Conservation (phyloP, 2,329 filamentous ascomycete genomes). For the Immersiporthe knoxdaviesiana region DNA sequence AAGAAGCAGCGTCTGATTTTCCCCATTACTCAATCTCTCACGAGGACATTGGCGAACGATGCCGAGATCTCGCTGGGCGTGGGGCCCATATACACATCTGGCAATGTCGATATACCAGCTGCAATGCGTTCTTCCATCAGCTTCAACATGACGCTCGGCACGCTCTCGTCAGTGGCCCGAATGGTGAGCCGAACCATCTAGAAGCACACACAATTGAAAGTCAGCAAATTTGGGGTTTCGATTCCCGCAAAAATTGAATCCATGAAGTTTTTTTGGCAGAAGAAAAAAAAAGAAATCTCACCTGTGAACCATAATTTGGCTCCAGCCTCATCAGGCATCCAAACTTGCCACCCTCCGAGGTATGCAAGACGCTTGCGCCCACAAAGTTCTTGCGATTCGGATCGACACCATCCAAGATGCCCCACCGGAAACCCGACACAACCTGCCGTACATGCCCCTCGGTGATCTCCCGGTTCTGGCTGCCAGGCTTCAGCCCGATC, state of each 20-base stretch:
- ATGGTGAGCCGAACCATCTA: conserved; percentile 97
- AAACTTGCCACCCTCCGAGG: conserved; percentile 82
- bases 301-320: conserved; percentile 90
- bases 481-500: conserved; percentile 66
- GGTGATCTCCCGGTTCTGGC: conserved; percentile 65
- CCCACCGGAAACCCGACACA: conserved; percentile 88
- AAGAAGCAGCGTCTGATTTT: not conserved
- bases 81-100: conserved; percentile 46
- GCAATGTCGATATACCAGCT: conserved; percentile 49
- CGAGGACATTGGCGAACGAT: conserved; percentile 61
- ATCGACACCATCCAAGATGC: conserved; percentile 81
- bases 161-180: conserved; percentile 87
- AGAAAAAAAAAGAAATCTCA: too few relatives aligned
- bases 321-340: conserved; percentile 92
- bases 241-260: not conserved
- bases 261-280: too few relatives aligned
- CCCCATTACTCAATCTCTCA: conserved; percentile 37
- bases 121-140: conserved; percentile 85
- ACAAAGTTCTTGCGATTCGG: conserved; percentile 94
- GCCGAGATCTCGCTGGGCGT: conserved; percentile 57
- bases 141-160: conserved; percentile 79
- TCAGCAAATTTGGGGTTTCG: conserved; percentile 31
- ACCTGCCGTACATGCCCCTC: conserved; percentile 71
- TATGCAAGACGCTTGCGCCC: conserved; percentile 85
- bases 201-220: not conserved